Evolutionary conservation across 73 alveolate genomes (phyloP).

Genomic region (Halteria grandinella): DNA sequence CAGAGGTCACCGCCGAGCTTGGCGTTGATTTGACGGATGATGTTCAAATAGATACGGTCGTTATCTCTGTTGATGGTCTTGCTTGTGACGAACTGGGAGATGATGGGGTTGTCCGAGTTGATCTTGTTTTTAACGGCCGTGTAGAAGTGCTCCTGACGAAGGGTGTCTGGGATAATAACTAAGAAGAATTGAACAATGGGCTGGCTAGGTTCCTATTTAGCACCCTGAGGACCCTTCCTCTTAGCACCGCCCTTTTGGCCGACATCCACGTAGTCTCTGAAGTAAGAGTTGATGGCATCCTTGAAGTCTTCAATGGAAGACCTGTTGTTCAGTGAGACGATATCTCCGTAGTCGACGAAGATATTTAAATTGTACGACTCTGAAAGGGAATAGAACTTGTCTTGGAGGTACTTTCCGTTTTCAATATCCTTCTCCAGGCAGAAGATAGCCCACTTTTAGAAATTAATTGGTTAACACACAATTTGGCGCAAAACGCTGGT

Average conservation of each 20-base stretch:
- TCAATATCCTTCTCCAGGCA: slow-evolving; percentile 43
- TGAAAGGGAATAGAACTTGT: slow-evolving; percentile 36
- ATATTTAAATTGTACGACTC: slow-evolving; percentile 29
- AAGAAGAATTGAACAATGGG: slow-evolving; percentile 17
- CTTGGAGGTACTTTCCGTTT: slow-evolving; percentile 30
- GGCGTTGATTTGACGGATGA: slow-evolving; percentile 56
- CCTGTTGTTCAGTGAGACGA: slow-evolving; percentile 39
- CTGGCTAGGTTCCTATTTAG: not conserved
- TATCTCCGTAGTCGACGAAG: slow-evolving; percentile 42
- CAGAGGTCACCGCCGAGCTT: slow-evolving; percentile 65
- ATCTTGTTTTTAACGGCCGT: slow-evolving; percentile 50
- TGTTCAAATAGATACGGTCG: slow-evolving; percentile 43
- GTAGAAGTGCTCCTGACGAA: slow-evolving; percentile 48
- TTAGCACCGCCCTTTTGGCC: slow-evolving; percentile 20
- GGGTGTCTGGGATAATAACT: slow-evolving; percentile 27
- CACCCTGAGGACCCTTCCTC: not conserved
- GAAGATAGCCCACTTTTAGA: slow-evolving; percentile 55
- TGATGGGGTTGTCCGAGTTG: slow-evolving; percentile 42
- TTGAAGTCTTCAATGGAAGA: slow-evolving; percentile 44
- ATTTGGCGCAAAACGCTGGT: slow-evolving; percentile 9
- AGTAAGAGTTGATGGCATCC: slow-evolving; percentile 30
- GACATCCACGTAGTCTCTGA: slow-evolving; percentile 18
- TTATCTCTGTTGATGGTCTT: slow-evolving; percentile 29
- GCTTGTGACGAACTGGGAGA: slow-evolving; percentile 56
- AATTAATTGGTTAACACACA: slow-evolving; percentile 31